Evolutionary conservation across 768 basidiomycete species (phyloP).

Genomic region (Naematelia aurantialba): DNA sequence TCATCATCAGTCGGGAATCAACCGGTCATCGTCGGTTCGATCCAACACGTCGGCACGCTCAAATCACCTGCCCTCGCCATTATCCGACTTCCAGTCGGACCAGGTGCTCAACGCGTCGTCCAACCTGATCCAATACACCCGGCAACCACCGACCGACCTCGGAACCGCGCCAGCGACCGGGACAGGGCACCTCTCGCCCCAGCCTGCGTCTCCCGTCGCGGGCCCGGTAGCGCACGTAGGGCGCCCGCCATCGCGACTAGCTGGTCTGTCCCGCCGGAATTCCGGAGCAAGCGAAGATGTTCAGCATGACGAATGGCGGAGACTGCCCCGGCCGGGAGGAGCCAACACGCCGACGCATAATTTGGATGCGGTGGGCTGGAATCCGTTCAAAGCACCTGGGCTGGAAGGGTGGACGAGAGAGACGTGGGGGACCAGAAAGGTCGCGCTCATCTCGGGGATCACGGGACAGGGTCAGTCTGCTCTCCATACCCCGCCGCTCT

Average conservation of each 20-base stretch:
- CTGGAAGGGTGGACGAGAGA: slow-evolving; percentile 9
- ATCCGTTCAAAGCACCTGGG: slow-evolving; percentile 9
- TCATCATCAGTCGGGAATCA: background rate
- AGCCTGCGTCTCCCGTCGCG: background rate
- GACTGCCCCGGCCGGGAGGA: background rate
- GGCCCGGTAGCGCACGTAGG: background rate
- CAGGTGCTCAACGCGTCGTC: slow-evolving; percentile 7
- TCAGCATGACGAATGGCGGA: background rate
- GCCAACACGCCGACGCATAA: background rate
- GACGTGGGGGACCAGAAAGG: slow-evolving; percentile 14
- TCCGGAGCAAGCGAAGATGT: background rate
- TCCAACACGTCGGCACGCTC: background rate
- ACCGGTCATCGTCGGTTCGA: background rate
- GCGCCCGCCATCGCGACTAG: background rate
- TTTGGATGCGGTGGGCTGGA: slow-evolving; percentile 1
- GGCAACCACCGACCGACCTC: background rate
- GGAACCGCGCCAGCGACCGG: too few relatives aligned
- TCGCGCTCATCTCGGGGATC: slow-evolving; percentile 20
- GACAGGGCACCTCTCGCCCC: background rate
- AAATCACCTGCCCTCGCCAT: background rate
- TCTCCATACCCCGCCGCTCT: background rate
- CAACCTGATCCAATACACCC: background rate
- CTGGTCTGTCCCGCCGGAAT: background rate
- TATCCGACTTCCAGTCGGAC: slow-evolving; percentile 17
- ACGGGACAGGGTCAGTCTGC: slow-evolving; percentile 20